Evolutionary conservation across 345 rosid genomes (phyloP).

Genomic region (Turritis glabra): DNA sequence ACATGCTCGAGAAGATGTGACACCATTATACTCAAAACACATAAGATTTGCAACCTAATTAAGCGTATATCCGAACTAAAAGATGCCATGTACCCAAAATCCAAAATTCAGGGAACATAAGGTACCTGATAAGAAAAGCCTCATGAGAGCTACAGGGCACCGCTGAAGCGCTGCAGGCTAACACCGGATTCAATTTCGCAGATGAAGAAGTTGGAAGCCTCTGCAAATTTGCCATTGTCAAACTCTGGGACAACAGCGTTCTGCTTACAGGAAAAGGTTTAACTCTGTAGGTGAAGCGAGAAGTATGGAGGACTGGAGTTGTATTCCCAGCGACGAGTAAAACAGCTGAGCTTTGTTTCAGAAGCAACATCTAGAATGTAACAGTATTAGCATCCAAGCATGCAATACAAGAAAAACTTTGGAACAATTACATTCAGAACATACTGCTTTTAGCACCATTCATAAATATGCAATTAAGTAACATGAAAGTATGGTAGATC

Average conservation of each 20-base stretch:
- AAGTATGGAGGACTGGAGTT: constrained; percentile 6
- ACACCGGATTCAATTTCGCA: constrained; percentile 22
- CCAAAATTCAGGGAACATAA: background rate
- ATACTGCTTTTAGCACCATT: background rate
- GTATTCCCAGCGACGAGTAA: constrained; percentile 23
- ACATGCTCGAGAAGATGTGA: background rate
- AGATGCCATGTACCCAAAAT: background rate
- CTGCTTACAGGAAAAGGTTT: constrained; percentile 8
- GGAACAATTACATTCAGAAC: background rate
- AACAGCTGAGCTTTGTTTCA: constrained; percentile 36
- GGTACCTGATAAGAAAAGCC: constrained; percentile 23
- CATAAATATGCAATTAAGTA: background rate
- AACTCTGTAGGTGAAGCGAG: constrained; percentile 12
- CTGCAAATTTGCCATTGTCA: constrained; percentile 28
- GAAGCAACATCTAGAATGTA: constrained; percentile 35
- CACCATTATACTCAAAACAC: constrained; percentile 1
- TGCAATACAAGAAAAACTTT: background rate
- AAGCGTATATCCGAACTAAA: background rate
- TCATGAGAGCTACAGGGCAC: constrained; percentile 25
- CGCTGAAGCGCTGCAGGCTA: constrained; percentile 23
- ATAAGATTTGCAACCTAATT: background rate
- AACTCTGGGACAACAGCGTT: constrained; percentile 5
- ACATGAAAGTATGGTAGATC: background rate
- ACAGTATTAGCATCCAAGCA: constrained; percentile 3
- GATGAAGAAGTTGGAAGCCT: constrained; percentile 14